phyloP scores from a whole-genome alignment of 2,329 filamentous ascomycete genomes.

The Diatrype stigma region DNA sequence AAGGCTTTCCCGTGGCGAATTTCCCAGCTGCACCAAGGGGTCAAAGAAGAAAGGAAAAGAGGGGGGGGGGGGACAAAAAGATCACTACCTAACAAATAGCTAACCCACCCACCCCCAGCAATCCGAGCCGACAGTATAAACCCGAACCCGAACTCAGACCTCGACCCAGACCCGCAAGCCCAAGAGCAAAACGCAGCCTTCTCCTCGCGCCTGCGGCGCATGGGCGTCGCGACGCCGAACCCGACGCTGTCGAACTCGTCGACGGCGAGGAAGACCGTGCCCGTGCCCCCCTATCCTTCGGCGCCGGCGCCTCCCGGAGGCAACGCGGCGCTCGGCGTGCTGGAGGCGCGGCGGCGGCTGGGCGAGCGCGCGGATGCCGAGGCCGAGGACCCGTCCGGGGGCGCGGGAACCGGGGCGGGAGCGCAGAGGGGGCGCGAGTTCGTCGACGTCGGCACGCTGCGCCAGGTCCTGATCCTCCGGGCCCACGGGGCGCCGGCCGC shows the following conservation, averaged over 20 bases:
- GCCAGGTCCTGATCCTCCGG: conserved; percentile 42
- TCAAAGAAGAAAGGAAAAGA: too few relatives aligned
- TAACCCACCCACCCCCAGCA: too few relatives aligned
- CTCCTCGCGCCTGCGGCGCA: conserved; percentile 46
- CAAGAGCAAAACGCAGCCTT: conserved; percentile 42
- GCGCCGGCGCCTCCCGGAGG: conserved; percentile 21
- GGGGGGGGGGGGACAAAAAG: too few relatives aligned
- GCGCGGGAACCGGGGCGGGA: too few relatives aligned
- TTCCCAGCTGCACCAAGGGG: too few relatives aligned
- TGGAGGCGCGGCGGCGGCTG: conserved; percentile 43
- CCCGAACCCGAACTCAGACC: conserved; percentile 27
- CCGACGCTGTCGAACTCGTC: conserved; percentile 52
- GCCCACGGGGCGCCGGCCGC: conserved; percentile 32
- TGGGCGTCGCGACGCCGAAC: conserved; percentile 52
- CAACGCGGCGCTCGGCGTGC: conserved; percentile 45
- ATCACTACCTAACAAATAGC: too few relatives aligned
- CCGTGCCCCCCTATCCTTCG: too few relatives aligned
- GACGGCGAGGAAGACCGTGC: too few relatives aligned
- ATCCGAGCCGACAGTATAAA: conserved; percentile 36
- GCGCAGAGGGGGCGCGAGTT: too few relatives aligned
- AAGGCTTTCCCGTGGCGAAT: too few relatives aligned
- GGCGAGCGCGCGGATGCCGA: conserved; percentile 42
- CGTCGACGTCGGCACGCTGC: conserved; percentile 43
- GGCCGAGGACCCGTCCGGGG: conserved; percentile 37
- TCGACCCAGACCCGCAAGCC: too few relatives aligned